Evolutionary conservation across 2,329 filamentous ascomycete species (phyloP).

Genomic region (Clathrospora elynae): DNA sequence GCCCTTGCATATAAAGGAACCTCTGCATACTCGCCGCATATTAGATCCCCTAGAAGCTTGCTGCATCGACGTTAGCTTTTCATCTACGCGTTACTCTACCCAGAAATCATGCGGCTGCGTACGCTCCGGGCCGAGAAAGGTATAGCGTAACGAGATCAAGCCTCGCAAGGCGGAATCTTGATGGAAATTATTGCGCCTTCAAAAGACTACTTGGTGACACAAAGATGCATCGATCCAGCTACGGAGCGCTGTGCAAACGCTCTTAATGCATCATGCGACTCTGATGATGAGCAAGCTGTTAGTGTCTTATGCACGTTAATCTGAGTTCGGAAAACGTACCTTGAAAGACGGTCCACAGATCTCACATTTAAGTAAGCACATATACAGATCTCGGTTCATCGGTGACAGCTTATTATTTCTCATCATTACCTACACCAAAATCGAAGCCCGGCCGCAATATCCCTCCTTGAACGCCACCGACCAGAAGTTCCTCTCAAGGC

Average conservation of each 20-base stretch:
- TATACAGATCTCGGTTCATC: neutral
- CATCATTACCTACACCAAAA: neutral
- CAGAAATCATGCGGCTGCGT: conserved; percentile 11
- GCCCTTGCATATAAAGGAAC: no score
- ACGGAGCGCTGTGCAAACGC: no score
- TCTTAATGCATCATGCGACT: no score
- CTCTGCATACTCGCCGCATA: no score
- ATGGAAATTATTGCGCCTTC: conserved; percentile 5
- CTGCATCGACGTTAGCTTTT: conserved; percentile 11
- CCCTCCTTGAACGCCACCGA: neutral
- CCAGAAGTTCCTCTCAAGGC: neutral
- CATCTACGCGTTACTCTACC: conserved; percentile 18
- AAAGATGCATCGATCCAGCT: no score
- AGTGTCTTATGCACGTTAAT: neutral
- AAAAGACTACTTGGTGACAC: no score
- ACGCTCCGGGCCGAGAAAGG: conserved; percentile 16
- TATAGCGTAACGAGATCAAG: conserved; percentile 9
- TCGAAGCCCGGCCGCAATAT: no score
- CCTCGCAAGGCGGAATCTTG: conserved; percentile 7
- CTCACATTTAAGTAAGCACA: no score
- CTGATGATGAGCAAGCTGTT: no score
- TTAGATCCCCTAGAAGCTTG: conserved; percentile 17
- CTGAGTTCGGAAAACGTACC: neutral
- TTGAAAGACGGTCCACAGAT: no score
- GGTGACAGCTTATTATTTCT: neutral